A percentile compares a stretch with the other conserved stretches of the same genome.
Evolutionary conservation across 495 filamentous ascomycete species (phyloP).

Genomic region (Aspergillus bridgeri): DNA sequence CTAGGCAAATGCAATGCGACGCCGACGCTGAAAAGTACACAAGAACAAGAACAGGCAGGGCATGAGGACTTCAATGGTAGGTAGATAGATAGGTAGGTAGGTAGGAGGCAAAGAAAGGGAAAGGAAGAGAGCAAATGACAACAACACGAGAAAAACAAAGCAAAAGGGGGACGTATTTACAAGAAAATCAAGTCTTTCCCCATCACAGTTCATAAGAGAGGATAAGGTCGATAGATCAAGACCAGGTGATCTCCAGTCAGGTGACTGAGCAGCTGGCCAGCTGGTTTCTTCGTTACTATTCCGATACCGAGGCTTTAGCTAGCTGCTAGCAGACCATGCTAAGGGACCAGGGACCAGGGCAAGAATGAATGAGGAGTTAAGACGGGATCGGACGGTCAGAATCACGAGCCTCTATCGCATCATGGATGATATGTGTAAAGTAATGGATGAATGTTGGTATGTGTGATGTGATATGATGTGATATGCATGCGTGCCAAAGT

Average conservation of each 20-base stretch:
- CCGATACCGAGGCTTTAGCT: background rate
- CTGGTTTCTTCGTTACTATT: background rate
- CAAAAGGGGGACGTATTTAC: conserved; percentile 2
- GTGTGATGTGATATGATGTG: conserved; percentile 1
- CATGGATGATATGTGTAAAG: conserved; percentile 2
- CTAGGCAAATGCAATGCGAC: conserved; percentile 3
- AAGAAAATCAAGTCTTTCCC: no score
- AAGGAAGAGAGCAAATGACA: conserved; percentile 8
- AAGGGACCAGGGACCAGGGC: background rate
- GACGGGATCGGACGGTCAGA: background rate
- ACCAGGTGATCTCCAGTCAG: background rate
- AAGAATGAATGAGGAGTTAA: background rate
- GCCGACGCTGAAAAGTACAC: conserved; percentile 7
- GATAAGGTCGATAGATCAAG: background rate
- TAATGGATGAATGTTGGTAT: background rate
- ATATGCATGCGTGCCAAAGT: background rate
- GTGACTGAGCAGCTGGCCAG: background rate
- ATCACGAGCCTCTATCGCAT: background rate
- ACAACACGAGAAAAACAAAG: background rate
- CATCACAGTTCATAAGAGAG: no score
- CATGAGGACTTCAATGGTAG: background rate
- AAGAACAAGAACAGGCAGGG: background rate
- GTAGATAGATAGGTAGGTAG: no score
- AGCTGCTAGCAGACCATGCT: background rate
- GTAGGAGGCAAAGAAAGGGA: no score